phyloP scores from a whole-genome alignment of 192 early-diverging fungal genomes.

The Backusella mclennaniae region DNA sequence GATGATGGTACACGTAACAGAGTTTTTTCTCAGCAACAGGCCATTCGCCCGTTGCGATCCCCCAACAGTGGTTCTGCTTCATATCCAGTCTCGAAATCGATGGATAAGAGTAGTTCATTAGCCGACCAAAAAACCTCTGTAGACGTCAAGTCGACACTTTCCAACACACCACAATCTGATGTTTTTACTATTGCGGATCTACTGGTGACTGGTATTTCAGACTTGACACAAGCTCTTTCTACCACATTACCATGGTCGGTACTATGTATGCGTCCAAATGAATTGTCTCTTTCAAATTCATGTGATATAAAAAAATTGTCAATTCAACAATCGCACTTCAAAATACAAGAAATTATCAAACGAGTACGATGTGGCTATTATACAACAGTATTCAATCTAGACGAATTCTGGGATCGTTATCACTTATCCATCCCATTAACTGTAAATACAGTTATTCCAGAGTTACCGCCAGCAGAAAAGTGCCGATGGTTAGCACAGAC shows the following conservation, averaged over 20 bases:
- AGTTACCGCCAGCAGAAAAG: slow-evolving; percentile 26
- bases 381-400: slow-evolving; percentile 70
- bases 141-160: slow-evolving; percentile 1
- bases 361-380: slow-evolving; percentile 65
- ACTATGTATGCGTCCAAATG: slow-evolving; percentile 74
- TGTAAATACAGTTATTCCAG: slow-evolving; percentile 26
- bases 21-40: slow-evolving; percentile 16
- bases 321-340: slow-evolving; percentile 65
- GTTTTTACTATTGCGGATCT: slow-evolving; percentile 19
- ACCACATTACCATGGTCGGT: slow-evolving; percentile 72
- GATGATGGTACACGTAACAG: slow-evolving; percentile 8
- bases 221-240: slow-evolving; percentile 10
- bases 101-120: neutral
- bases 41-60: slow-evolving; percentile 5
- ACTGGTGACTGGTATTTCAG: slow-evolving; percentile 7
- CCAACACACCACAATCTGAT: neutral
- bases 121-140: neutral
- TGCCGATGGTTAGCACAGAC: slow-evolving; percentile 31
- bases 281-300: slow-evolving; percentile 51
- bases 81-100: neutral
- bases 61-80: neutral
- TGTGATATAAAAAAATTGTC: slow-evolving; percentile 68
- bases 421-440: slow-evolving; percentile 40
- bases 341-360: slow-evolving; percentile 62
- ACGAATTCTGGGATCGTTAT: slow-evolving; percentile 81